Conservation (phyloP, 2,329 filamentous ascomycete species). For the Alternaria gansuensis region DNA sequence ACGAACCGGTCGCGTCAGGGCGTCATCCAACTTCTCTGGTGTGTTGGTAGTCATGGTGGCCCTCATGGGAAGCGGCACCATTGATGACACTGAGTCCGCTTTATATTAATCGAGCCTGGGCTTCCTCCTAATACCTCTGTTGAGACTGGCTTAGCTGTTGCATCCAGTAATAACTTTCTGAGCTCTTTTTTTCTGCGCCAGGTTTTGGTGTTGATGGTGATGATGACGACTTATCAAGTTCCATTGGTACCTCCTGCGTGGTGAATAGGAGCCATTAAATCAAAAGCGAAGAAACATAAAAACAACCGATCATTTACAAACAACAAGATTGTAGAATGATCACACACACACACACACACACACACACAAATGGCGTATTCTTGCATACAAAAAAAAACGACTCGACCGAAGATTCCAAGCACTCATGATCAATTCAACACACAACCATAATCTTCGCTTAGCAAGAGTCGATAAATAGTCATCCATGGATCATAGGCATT, state of each 20-base stretch:
- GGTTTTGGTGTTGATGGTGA: too few relatives aligned
- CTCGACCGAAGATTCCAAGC: too few relatives aligned
- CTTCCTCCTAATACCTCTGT: background rate
- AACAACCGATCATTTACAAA: too few relatives aligned
- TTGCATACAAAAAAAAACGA: too few relatives aligned
- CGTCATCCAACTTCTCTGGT: slow-evolving; percentile 75
- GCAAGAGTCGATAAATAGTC: background rate
- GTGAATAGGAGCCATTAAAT: too few relatives aligned
- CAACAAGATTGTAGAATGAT: too few relatives aligned
- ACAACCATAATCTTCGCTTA: background rate
- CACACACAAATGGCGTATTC: too few relatives aligned
- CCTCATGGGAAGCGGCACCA: slow-evolving; percentile 80
- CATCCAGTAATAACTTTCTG: background rate
- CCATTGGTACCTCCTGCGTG: background rate
- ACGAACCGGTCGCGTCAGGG: slow-evolving; percentile 75
- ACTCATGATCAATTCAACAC: background rate
- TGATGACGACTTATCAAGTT: too few relatives aligned
- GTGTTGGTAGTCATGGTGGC: slow-evolving; percentile 83
- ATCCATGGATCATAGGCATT: background rate
- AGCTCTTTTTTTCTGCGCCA: too few relatives aligned
- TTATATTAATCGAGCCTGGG: slow-evolving; percentile 69
- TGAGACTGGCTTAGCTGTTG: background rate
- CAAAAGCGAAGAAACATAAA: too few relatives aligned
- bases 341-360: too few relatives aligned
- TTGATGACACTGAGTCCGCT: slow-evolving; percentile 85